Conservation (phyloP, 805 yeast species). For the Pachysolen tannophilus region DNA sequence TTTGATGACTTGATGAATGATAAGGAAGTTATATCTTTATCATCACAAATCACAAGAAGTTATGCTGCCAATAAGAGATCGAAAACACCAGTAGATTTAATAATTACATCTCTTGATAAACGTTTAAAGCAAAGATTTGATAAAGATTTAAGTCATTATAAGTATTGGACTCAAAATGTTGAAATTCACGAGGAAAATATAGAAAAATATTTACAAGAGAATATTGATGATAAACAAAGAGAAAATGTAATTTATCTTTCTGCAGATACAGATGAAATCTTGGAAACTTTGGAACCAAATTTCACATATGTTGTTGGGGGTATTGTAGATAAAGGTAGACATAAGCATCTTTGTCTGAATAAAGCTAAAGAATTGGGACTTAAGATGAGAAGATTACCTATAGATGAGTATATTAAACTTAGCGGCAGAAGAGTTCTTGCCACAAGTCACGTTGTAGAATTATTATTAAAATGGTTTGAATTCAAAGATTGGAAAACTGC, state of each 20-base stretch:
- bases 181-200: conserved; percentile 35
- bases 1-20: conserved; percentile 87
- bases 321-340: conserved; percentile 90
- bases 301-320: conserved; percentile 88
- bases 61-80: conserved; percentile 73
- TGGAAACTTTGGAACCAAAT: conserved; percentile 58
- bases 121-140: conserved; percentile 64
- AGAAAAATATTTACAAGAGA: conserved; percentile 18
- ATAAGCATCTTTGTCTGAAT: conserved; percentile 68
- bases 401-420: conserved; percentile 72
- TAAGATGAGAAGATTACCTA: conserved; percentile 73
- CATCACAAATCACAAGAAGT: conserved; percentile 73
- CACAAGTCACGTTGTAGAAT: conserved; percentile 90
- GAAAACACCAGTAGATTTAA: conserved; percentile 45
- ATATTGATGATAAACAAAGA: conserved; percentile 28
- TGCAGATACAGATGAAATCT: conserved; percentile 74
- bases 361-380: conserved; percentile 75
- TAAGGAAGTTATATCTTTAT: conserved; percentile 58
- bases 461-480: conserved; percentile 76
- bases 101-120: conserved; percentile 59
- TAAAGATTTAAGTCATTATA: conserved; percentile 46
- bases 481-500: conserved; percentile 77
- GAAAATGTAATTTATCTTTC: conserved; percentile 70
- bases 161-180: conserved; percentile 57
- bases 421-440: conserved; percentile 87